A percentile compares a stretch with the other conserved stretches of the same genome.
Evolutionary conservation across 257 asterid genomes (phyloP).

Genomic region (Nicotiana undulata): DNA sequence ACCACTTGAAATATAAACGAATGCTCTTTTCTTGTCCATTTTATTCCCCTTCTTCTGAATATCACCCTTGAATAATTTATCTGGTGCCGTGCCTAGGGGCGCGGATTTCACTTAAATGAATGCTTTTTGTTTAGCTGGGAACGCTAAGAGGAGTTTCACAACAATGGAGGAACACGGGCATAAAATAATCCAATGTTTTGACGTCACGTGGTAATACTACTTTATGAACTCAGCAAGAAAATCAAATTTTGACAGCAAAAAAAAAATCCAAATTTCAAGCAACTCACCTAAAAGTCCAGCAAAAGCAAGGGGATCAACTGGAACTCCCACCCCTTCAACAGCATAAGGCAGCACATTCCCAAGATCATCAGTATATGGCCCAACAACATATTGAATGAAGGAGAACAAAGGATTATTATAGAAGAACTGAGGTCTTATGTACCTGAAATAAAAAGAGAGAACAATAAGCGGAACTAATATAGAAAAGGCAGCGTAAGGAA

Average conservation of each 20-base stretch:
- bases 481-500: neutral
- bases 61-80: neutral
- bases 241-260: neutral
- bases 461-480: neutral
- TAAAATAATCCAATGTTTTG: neutral
- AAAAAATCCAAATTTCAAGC: neutral
- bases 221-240: neutral
- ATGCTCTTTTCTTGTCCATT: neutral
- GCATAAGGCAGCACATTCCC: conserved; percentile 89
- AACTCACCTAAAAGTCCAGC: conserved; percentile 82
- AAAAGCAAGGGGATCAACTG: conserved; percentile 94
- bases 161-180: neutral
- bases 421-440: conserved; percentile 88
- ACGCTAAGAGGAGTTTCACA: neutral
- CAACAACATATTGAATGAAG: conserved; percentile 72
- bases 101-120: neutral
- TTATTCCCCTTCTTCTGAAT: neutral
- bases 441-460: conserved; percentile 39
- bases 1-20: neutral
- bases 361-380: conserved; percentile 85
- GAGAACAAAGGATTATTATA: conserved; percentile 83
- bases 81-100: neutral
- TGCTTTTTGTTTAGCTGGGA: neutral
- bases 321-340: conserved; percentile 93
- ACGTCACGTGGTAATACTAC: neutral